Base-by-base conservation (phyloP, 2,329 filamentous ascomycete species). In the Fusarium papillatum region DNA sequence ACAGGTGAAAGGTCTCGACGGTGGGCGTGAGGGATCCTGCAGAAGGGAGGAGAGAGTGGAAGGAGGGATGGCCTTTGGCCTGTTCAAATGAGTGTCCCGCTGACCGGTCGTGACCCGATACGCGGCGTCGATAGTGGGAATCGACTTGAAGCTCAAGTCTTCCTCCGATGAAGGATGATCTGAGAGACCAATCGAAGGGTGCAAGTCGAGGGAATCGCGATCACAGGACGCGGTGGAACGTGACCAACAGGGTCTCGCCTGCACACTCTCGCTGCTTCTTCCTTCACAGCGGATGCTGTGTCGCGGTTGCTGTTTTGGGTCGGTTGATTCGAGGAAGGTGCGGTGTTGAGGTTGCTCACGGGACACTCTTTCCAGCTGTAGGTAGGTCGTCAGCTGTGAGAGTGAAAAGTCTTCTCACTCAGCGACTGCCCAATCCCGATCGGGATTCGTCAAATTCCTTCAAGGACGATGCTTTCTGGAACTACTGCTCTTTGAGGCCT, bases 191-290 rank as follows among this genome's bases (percentile, higher is more conserved):
- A 64, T 66, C 38, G 61, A 72, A 71, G 67, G 46, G 57, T 43
- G 53, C 63, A 70, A 43, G 46, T 65, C 71, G 66, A 65, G 29
- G 59, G 73, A 48, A 62, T 70, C 70, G 74, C 75, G 61, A 69
- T 70, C 70, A 76, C 75, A 74, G 71, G 66, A 79, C 62, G 74
- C 53, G 68, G 73, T 80, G 78, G 66, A 74, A 78, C 78, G 69
- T 57, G 55, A 71, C 60, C 53, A 64, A 59, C 43, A 68, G 66
- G 68, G 64, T 71, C 67, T 69, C 50, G 68, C 68, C 75, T 77
- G 72, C 66, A 31, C 38, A 60, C 66, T 68, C 64, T 24, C 59
- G 61, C 57, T 72, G 39, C 38, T 59, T 72, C 74, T 55, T 74
- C 69, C 67, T 55, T 72, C 53, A 41, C 50, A 31, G 31, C 62